phyloP scores from a whole-genome alignment of 768 basidiomycete genomes.

The Podaxis sp. region DNA sequence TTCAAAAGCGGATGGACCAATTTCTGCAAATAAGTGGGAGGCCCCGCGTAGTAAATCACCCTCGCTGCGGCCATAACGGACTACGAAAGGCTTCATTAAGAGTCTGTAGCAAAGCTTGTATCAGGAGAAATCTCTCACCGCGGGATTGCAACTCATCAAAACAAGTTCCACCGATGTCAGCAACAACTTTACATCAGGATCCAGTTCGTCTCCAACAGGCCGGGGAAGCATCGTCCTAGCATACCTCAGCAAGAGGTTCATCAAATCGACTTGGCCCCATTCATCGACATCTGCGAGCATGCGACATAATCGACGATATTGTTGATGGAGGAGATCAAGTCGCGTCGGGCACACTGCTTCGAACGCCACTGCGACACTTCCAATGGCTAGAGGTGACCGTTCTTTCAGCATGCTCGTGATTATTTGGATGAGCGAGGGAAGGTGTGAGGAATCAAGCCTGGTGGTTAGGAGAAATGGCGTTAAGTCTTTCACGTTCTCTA shows the following conservation, averaged over 20 bases:
- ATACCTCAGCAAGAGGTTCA: constrained; percentile 80
- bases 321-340: constrained; percentile 84
- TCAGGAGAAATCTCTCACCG: constrained; percentile 48
- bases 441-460: constrained; percentile 76
- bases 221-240: constrained; percentile 79
- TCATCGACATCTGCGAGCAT: constrained; percentile 92
- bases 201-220: constrained; percentile 63
- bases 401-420: constrained; percentile 67
- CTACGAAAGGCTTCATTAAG: constrained; percentile 33
- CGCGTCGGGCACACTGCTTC: constrained; percentile 83
- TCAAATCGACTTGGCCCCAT: constrained; percentile 88
- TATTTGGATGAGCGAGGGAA: constrained; percentile 68
- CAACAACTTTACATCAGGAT: constrained; percentile 76
- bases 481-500: background rate
- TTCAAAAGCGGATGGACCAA: constrained; percentile 74
- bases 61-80: constrained; percentile 78
- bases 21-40: constrained; percentile 52
- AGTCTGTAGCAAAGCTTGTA: background rate
- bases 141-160: constrained; percentile 84
- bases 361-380: constrained; percentile 84
- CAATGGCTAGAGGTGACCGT: constrained; percentile 84
- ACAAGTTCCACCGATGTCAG: constrained; percentile 72
- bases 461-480: constrained; percentile 1
- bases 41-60: constrained; percentile 72
- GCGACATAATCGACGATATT: constrained; percentile 82